Evolutionary conservation across 2,329 filamentous ascomycete species (phyloP).

Genomic region (Drechslerella coelobrocha): DNA sequence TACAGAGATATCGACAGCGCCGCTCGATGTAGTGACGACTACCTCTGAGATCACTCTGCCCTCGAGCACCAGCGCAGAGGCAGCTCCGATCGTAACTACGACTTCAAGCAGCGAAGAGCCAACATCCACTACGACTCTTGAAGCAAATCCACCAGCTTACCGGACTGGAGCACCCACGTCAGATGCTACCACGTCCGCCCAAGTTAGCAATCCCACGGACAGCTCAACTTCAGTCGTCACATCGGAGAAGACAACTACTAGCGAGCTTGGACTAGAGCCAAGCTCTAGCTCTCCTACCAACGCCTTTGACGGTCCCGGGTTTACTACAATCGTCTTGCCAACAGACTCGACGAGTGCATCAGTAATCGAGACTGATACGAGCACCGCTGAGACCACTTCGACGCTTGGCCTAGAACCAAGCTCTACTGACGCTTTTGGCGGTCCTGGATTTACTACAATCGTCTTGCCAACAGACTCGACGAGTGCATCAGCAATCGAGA

Average conservation of each 20-base stretch:
- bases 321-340: constrained; percentile 18
- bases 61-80: constrained; percentile 7
- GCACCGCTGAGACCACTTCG: not conserved
- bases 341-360: not conserved
- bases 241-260: too few relatives aligned
- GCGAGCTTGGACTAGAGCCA: too few relatives aligned
- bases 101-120: not conserved
- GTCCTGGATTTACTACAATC: constrained; percentile 1
- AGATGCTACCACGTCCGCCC: too few relatives aligned
- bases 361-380: not conserved
- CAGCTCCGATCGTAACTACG: constrained; percentile 17
- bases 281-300: constrained; percentile 3
- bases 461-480: not conserved
- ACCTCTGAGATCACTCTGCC: constrained; percentile 1
- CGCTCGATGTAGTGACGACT: not conserved
- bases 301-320: constrained; percentile 10
- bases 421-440: not conserved
- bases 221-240: too few relatives aligned
- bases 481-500: not conserved
- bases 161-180: not conserved
- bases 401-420: not conserved
- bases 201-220: too few relatives aligned
- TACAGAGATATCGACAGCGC: constrained; percentile 23
- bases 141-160: not conserved
- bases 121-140: not conserved